These are phyloP conservation scores for Xylariaceae sp. DNA, from an alignment of 2,329 filamentous ascomycete species.

Conservation along the genomic window DNA sequence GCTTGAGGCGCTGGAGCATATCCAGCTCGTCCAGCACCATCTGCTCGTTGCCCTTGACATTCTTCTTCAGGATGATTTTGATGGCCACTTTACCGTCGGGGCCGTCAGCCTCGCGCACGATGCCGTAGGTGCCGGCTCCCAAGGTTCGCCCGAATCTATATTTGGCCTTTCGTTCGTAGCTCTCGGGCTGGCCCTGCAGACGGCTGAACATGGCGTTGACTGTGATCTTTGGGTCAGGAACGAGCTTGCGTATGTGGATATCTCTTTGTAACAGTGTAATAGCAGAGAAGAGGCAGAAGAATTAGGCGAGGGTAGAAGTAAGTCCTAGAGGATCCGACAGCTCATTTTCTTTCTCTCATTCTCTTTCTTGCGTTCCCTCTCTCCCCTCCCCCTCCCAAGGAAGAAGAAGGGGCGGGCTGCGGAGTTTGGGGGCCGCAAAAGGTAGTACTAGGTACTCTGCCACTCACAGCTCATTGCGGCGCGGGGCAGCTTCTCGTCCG, in stretches of 20 bases:
- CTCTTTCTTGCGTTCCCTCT: too few relatives aligned
- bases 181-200: conserved; percentile 92
- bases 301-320: too few relatives aligned
- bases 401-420: neutral
- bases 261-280: too few relatives aligned
- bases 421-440: conserved; percentile 11
- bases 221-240: conserved; percentile 26
- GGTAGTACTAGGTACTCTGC: too few relatives aligned
- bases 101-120: conserved; percentile 89
- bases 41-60: conserved; percentile 93
- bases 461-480: conserved; percentile 35
- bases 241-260: too few relatives aligned
- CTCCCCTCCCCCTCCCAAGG: too few relatives aligned
- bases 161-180: conserved; percentile 96
- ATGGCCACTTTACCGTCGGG: conserved; percentile 80
- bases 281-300: neutral
- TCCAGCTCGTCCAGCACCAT: conserved; percentile 98
- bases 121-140: conserved; percentile 95
- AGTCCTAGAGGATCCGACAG: too few relatives aligned
- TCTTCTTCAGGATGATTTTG: conserved; percentile 99
- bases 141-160: conserved; percentile 92
- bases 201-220: conserved; percentile 89
- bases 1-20: conserved; percentile 83
- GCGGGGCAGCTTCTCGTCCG: conserved; percentile 1
- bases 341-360: too few relatives aligned